Percentiles rank a stretch among this genome's conserved stretches.
Conservation (phyloP, 2,329 filamentous ascomycete genomes). For the Cordyceps tenuipes region DNA sequence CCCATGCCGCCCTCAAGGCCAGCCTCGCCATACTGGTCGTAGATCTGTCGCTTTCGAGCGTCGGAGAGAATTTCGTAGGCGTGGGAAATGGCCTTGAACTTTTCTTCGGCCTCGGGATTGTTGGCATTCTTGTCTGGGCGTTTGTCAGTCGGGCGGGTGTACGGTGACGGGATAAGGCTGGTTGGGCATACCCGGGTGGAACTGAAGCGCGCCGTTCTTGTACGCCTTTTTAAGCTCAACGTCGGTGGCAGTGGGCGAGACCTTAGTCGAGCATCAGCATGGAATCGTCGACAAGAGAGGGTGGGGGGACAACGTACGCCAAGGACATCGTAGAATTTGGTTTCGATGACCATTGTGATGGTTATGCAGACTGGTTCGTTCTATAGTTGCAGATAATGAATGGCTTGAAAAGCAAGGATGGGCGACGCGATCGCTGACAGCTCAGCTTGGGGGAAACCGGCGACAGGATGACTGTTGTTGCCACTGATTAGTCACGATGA, state of each 20-base stretch:
- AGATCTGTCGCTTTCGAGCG: conserved; percentile 79
- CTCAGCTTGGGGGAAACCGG: neutral
- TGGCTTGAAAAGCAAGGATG: neutral
- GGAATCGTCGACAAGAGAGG: neutral
- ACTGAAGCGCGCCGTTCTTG: conserved; percentile 74
- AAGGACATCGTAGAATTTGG: conserved; percentile 69
- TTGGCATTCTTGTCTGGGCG: conserved; percentile 84
- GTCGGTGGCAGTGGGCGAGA: conserved; percentile 70
- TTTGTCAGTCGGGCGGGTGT: conserved; percentile 13
- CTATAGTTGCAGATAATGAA: neutral
- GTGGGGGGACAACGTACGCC: conserved; percentile 48
- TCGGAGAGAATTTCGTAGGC: conserved; percentile 95
- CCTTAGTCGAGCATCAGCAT: conserved; percentile 37
- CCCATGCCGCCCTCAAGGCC: conserved; percentile 83
- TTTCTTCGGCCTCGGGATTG: conserved; percentile 88
- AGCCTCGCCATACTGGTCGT: conserved; percentile 97
- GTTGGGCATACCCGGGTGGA: conserved; percentile 62
- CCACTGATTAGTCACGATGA: neutral
- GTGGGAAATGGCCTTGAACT: conserved; percentile 96
- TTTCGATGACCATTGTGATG: conserved; percentile 66
- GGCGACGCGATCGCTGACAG: neutral
- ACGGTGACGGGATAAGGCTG: neutral
- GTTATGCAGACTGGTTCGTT: neutral
- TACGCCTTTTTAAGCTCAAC: conserved; percentile 86
- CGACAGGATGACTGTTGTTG: neutral